phyloP scores from a whole-genome alignment of 2,329 filamentous ascomycete genomes.

The Bisporella sp. region DNA sequence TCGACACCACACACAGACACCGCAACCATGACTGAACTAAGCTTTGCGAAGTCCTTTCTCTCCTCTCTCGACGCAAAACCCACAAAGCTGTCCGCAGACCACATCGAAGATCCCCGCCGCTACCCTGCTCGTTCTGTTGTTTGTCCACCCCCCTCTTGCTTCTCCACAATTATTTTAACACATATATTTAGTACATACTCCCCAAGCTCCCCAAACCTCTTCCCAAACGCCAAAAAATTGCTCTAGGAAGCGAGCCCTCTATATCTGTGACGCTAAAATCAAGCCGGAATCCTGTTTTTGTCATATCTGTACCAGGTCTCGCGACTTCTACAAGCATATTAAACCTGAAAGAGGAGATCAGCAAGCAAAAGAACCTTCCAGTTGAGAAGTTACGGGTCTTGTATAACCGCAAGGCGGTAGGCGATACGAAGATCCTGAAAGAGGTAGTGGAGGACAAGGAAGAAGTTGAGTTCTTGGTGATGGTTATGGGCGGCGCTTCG shows the following conservation, averaged over 20 bases:
- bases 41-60: conserved; percentile 81
- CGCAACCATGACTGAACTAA: conserved; percentile 66
- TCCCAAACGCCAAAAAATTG: conserved; percentile 36
- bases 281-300: conserved; percentile 65
- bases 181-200: conserved; percentile 55
- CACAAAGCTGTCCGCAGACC: conserved; percentile 76
- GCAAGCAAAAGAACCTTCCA: conserved; percentile 53
- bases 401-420: conserved; percentile 77
- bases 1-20: not conserved
- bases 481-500: conserved; percentile 72
- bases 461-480: conserved; percentile 71
- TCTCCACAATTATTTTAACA: conserved; percentile 3
- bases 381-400: conserved; percentile 81
- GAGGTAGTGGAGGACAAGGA: conserved; percentile 59
- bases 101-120: conserved; percentile 78
- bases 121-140: conserved; percentile 75
- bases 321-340: conserved; percentile 66
- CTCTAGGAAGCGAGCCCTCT: conserved; percentile 46
- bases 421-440: conserved; percentile 68
- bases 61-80: conserved; percentile 71
- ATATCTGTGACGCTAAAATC: conserved; percentile 63
- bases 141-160: conserved; percentile 28
- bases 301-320: conserved; percentile 57
- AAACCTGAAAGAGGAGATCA: conserved; percentile 68
- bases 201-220: conserved; percentile 57